phyloP scores from a whole-genome alignment of 345 rosid species.

The Streptanthus diversifolius region DNA sequence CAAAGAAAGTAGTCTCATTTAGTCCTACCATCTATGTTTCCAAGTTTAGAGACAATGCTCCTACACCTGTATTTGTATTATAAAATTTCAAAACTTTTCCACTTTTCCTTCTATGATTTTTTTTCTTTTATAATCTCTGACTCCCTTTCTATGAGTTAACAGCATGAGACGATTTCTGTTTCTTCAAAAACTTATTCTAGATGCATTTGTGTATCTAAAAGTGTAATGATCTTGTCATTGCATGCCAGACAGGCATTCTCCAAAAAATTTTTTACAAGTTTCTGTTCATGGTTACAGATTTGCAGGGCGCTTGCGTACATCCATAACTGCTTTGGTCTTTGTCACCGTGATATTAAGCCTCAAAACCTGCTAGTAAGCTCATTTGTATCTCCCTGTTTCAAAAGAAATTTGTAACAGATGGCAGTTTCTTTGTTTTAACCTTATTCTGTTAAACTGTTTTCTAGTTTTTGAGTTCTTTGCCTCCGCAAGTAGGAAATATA shows the following conservation, averaged over 20 bases:
- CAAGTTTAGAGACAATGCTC: neutral
- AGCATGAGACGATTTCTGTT: neutral
- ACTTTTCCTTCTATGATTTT: neutral
- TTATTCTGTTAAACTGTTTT: neutral
- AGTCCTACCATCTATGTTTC: constrained; percentile 1
- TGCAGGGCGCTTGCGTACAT: constrained; percentile 96
- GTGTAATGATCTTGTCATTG: neutral
- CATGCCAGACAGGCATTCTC: neutral
- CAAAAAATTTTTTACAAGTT: constrained; percentile 7
- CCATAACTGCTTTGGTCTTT: constrained; percentile 80
- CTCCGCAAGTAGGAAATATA: neutral
- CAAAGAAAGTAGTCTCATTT: neutral
- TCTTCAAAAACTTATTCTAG: neutral
- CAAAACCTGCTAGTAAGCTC: constrained; percentile 81
- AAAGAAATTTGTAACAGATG: neutral
- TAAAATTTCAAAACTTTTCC: neutral
- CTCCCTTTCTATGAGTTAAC: neutral
- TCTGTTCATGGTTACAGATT: constrained; percentile 50
- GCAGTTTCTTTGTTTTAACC: neutral
- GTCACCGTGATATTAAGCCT: constrained; percentile 96
- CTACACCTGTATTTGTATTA: neutral
- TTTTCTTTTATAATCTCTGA: neutral
- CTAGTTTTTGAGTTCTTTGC: neutral
- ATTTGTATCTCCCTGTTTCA: constrained; percentile 4
- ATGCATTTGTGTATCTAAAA: neutral